Evolutionary conservation across 768 basidiomycete genomes (phyloP), one percentile per base, ranked within the genome.

Genomic region (Clavaria fumosa): DNA sequence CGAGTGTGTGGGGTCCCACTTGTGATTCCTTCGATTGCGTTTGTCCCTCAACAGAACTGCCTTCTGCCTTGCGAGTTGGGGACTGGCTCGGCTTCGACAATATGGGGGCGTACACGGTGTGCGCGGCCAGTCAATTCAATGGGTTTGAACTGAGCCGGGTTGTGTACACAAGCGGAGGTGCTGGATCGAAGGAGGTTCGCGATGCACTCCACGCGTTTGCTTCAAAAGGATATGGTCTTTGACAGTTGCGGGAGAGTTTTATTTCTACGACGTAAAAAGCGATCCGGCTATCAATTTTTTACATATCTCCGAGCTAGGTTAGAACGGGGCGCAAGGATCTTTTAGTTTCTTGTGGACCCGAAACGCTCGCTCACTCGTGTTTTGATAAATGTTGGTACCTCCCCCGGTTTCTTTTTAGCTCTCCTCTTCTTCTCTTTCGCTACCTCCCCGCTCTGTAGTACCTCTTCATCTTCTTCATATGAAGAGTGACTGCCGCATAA

Each of bases 91-190:
- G 81, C n/a, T 99, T 91, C 62, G 78, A 79, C 40, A 78, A 86
- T 53, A 97, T 99, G 95, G 95, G 95, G 21, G 95, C 95, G 22
- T 99, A 99, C 62, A 97, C 95, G n/a, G 63, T 89, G 42, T 95
- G 90, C 52, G 95, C 95, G 0, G 89, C 95, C 37, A 89, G 84
- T 59, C 80, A 78, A 61, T 96, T 96, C 66, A 93, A 91, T 52
- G 88, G 86, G 38, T 91, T 91, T 50, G 71, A 83, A 50, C 55
- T 78, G 33, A 82, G 80, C 60, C 71, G 71, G 26, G 78, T 90
- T 42, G 57, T 78, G 20, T 93, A 90, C 53, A 88, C 84, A 26
- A 63, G 69, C 40, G 80, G 84, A 35, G 71, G 61, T 18, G 54
- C 57, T 0, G 71, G 63, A 6, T 61, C 58, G 26, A 56, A 54